phyloP scores from a whole-genome alignment of 768 basidiomycete species.

The Stropharia rugosoannulata region DNA sequence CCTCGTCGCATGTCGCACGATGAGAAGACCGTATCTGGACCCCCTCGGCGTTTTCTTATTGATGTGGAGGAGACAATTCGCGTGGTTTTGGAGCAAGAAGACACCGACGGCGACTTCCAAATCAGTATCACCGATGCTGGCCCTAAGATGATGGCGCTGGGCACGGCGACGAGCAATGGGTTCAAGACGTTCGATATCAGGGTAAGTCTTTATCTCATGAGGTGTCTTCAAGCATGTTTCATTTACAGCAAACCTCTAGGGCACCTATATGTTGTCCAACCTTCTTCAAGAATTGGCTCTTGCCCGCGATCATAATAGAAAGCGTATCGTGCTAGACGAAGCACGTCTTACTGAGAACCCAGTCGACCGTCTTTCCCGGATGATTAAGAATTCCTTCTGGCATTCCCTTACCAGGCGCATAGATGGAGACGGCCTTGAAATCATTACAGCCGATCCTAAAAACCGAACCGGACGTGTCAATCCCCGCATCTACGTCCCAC shows the following conservation, averaged over 20 bases:
- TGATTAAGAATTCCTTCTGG: conserved; percentile 99
- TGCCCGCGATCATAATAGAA: conserved; percentile 91
- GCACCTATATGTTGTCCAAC: conserved; percentile 99
- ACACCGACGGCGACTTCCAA: conserved; percentile 96
- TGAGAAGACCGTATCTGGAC: conserved; percentile 77
- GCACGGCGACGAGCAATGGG: conserved; percentile 96
- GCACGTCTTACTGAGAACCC: conserved; percentile 97
- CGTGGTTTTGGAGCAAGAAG: conserved; percentile 94
- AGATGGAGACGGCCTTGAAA: conserved; percentile 95
- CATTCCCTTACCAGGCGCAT: conserved; percentile 95
- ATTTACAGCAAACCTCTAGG: conserved; percentile 43
- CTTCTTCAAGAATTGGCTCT: conserved; percentile 98
- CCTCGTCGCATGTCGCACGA: conserved; percentile 89
- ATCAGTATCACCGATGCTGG: conserved; percentile 96
- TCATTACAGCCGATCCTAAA: conserved; percentile 97
- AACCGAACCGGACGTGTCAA: conserved; percentile 89
- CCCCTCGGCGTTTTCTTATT: conserved; percentile 90
- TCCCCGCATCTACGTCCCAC: conserved; percentile 93
- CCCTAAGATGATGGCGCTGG: conserved; percentile 93
- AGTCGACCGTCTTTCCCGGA: conserved; percentile 92
- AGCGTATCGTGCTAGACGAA: conserved; percentile 98
- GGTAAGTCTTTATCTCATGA: conserved; percentile 38
- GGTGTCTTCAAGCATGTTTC: neutral
- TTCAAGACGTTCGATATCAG: conserved; percentile 98
- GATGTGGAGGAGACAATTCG: conserved; percentile 99